Evolutionary conservation across 352 stramenopile genomes (phyloP), one percentile per base, ranked within the genome.

Genomic region (Phytophthora lateralis): DNA sequence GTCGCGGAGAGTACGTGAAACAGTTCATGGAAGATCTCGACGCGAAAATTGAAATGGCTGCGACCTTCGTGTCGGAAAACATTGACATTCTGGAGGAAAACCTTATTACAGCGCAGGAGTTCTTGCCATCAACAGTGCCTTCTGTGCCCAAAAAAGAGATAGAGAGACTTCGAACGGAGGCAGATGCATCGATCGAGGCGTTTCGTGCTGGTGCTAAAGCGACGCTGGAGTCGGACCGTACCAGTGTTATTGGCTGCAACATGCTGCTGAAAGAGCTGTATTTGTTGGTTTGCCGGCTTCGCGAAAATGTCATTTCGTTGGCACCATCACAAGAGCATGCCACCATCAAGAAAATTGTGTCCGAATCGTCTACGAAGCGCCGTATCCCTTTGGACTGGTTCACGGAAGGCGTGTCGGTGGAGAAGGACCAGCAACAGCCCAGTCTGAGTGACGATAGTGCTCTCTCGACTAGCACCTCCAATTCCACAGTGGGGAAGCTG

Each of bases 341-440:
- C n/a, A 91, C 82, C 1, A 77, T 92, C 39, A 91, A 94, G 60
- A 91, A 91, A 66, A 77, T 87, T 35, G 74, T 86, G 9, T 60
- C 72, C 3, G 83, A 92, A 38, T 90, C 84, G 6, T 70, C 79
- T 8, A 79, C 78, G 1, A 88, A 85, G 49, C 75, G 81, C 12
- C 80, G 78, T 20, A 94, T 94, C 56, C 85, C 85, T 2, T 71
- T 85, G 21, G 85, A 94, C 48, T 94, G 85, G 85, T 93, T 86
- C 54, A 89, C 76, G 1, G 79, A 86, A 24, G 65, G 78, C 24
- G 54, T 41, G 8, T 42, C 67, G 9, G 62, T 64, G 8, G 67
- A 77, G 4, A 78, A 73, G 11, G 63, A 72, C 5, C 51, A 41
- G 2, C 35, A 57, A n/a, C 60, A 64, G 34, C 54, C 68, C 12